Conservation (phyloP, 805 yeast species). For the Saturnispora kantuleensis region DNA sequence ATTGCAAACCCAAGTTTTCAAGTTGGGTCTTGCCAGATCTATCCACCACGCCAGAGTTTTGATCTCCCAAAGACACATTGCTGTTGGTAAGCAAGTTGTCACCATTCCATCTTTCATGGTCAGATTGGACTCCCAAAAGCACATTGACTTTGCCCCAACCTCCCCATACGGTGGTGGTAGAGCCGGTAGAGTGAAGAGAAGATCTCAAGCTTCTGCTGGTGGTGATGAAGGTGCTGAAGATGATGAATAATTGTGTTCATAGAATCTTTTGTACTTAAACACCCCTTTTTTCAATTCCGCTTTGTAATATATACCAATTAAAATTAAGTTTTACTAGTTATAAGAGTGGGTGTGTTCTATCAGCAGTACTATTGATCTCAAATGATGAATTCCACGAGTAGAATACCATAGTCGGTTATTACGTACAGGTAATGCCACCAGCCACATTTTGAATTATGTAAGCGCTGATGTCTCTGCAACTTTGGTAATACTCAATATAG, state of each 20-base stretch:
- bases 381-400: too few relatives aligned
- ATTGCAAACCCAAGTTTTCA: constrained; percentile 99
- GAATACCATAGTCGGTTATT: too few relatives aligned
- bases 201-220: constrained; percentile 55
- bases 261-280: constrained; percentile 13
- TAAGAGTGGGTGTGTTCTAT: too few relatives aligned
- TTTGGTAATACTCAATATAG: too few relatives aligned
- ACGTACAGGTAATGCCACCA: too few relatives aligned
- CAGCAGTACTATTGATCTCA: too few relatives aligned
- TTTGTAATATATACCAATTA: constrained; percentile 1
- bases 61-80: constrained; percentile 98
- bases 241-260: constrained; percentile 38
- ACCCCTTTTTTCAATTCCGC: constrained; percentile 8
- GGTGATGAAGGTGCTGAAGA: constrained; percentile 62
- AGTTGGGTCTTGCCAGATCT: constrained; percentile 98
- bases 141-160: constrained; percentile 97
- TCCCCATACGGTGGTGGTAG: constrained; percentile 99
- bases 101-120: constrained; percentile 99
- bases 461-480: too few relatives aligned
- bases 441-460: too few relatives aligned
- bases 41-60: constrained; percentile 99
- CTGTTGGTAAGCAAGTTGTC: constrained; percentile 99
- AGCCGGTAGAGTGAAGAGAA: constrained; percentile 99
- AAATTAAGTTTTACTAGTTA: too few relatives aligned
- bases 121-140: constrained; percentile 99